phyloP scores from a whole-genome alignment of 2,329 filamentous ascomycete species.

The Colletotrichum falcatum region DNA sequence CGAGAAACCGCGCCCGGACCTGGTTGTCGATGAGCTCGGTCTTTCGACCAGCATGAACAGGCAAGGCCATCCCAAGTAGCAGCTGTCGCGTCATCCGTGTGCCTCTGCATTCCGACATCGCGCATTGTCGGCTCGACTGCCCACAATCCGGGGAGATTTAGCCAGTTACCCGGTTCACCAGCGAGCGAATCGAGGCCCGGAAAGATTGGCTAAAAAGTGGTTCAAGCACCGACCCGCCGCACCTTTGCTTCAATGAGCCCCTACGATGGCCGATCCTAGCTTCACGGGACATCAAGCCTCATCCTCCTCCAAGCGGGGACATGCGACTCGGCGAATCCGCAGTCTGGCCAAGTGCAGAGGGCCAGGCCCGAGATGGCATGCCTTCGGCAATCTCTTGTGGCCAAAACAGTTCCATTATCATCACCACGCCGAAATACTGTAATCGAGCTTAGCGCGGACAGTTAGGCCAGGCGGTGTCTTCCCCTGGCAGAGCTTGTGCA shows the following conservation, averaged over 20 bases:
- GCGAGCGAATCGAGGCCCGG: conserved; percentile 8
- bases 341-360: neutral
- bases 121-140: conserved; percentile 7
- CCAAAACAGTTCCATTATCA: neutral
- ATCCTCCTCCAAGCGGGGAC: conserved; percentile 17
- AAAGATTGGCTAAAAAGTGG: conserved; percentile 17
- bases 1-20: conserved; percentile 7
- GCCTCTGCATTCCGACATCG: conserved; percentile 4
- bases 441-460: neutral
- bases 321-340: neutral
- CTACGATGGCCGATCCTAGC: conserved; percentile 10
- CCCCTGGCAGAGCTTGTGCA: neutral
- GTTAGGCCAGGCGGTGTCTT: neutral
- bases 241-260: conserved; percentile 5
- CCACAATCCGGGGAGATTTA: neutral
- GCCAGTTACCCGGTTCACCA: neutral
- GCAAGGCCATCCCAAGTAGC: neutral
- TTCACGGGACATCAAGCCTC: conserved; percentile 12
- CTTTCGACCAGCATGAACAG: neutral
- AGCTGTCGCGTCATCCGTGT: conserved; percentile 14
- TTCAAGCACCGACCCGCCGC: conserved; percentile 24
- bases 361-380: conserved; percentile 5
- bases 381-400: neutral
- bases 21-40: neutral
- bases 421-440: conserved; percentile 1